phyloP scores from a whole-genome alignment of 257 asterid genomes.

The Ajuga chamaepitys region DNA sequence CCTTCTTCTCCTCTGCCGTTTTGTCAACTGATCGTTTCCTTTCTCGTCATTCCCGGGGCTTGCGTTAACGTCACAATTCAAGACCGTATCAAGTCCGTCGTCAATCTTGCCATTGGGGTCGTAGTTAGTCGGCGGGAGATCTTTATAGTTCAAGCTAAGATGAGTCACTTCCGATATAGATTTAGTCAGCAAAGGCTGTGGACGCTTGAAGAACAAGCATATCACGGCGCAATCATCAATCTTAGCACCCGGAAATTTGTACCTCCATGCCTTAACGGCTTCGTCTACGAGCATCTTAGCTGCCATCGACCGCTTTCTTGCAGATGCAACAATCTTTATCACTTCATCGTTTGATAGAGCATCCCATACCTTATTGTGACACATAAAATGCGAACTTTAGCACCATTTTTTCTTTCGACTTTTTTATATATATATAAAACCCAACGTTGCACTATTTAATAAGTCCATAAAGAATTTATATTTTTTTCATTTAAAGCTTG shows the following conservation, averaged over 20 bases:
- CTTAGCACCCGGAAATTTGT: constrained; percentile 59
- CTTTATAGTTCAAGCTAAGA: constrained; percentile 44
- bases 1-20: constrained; percentile 16
- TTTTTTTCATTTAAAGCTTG: too few relatives aligned
- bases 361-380: constrained; percentile 63
- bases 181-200: constrained; percentile 41
- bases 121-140: constrained; percentile 11
- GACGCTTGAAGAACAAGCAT: constrained; percentile 71
- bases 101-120: constrained; percentile 28
- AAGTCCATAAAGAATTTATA: too few relatives aligned
- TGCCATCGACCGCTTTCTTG: constrained; percentile 52
- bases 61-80: constrained; percentile 38
- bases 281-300: constrained; percentile 52
- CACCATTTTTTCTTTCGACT: background rate
- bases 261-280: constrained; percentile 70
- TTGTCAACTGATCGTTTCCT: background rate
- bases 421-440: too few relatives aligned
- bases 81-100: constrained; percentile 72
- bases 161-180: constrained; percentile 52
- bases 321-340: constrained; percentile 49
- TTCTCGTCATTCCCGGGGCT: constrained; percentile 1
- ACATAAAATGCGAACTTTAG: background rate
- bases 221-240: constrained; percentile 68
- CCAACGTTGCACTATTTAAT: too few relatives aligned
- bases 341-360: constrained; percentile 70